Base-by-base conservation (phyloP, 1,284 basidiomycete genomes). In the Neonothopanus nambi region DNA sequence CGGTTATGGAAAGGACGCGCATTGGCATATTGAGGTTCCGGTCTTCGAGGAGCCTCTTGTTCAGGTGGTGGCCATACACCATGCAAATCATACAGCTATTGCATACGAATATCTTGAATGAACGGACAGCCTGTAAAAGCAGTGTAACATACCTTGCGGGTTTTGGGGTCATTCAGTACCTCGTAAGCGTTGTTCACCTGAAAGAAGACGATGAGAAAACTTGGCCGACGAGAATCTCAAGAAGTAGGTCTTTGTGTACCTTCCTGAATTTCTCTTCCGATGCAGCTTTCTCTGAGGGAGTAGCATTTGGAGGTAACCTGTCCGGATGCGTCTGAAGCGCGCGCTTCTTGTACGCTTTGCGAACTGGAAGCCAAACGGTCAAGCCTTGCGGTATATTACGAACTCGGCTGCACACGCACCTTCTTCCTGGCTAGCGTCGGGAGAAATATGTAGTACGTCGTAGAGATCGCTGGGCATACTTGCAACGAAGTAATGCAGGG, bases 31-130 rank as follows among this genome's bases (percentile, higher is more conserved):
- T 63, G 61, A 11, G 62, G 52, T 57, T 63, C 46, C 52, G 65
- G 40, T 64, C 58, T 15, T 67, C 64, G 76, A 24, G 78, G 76
- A 11, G 78, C 23, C 41, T 63, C 61, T 26, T 67, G 65, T 46
- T 73, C 64, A 3, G 85, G 84, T 13, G 85, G 85, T 12, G 89
- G 89, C 83, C 85, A 91, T 45, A 82, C 74, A 38, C 89, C 87
- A 59, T 84, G 70, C 20, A 67, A 65, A 63, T 91, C 89, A 66
- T 91, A 91, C n/a, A 77, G 56, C 79, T 88, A 55, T 35, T 28
- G 3, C 15, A 46, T 4, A 13, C 12, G 4, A n/a, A 20, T 42
- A 11, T 53, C 42, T 17, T 37, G 18, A 18, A 39, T 18, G 18
- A 20, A 30, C 48, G 50, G 15, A 59, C n/a, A 15, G 44, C 35